phyloP scores from a whole-genome alignment of 352 stramenopile species.

The Ophiocytium majus region DNA sequence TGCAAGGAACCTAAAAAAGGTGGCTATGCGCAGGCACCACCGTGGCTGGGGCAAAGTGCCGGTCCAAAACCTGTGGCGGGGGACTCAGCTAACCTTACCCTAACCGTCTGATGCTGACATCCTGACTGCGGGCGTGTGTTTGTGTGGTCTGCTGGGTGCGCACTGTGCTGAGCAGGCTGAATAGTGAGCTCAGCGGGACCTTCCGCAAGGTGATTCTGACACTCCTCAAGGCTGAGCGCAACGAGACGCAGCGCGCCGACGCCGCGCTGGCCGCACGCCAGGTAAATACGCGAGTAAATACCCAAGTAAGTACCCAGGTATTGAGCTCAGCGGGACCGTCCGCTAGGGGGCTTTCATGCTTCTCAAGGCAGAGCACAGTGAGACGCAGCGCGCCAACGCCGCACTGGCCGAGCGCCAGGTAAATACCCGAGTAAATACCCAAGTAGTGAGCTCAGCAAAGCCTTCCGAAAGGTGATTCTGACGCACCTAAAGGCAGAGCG shows the following conservation, averaged over 20 bases:
- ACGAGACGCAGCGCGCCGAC: conserved; percentile 16
- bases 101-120: too few relatives aligned
- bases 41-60: too few relatives aligned
- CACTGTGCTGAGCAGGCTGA: conserved; percentile 49
- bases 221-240: conserved; percentile 38
- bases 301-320: too few relatives aligned
- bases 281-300: background rate
- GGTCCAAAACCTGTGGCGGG: too few relatives aligned
- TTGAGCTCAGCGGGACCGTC: conserved; percentile 40
- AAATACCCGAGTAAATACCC: too few relatives aligned
- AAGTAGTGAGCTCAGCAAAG: conserved; percentile 41
- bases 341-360: conserved; percentile 36
- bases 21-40: too few relatives aligned
- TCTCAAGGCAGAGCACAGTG: conserved; percentile 37
- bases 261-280: background rate
- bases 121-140: too few relatives aligned
- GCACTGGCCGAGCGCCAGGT: background rate
- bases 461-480: conserved; percentile 34
- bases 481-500: conserved; percentile 35
- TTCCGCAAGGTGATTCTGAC: conserved; percentile 36
- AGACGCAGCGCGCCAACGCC: background rate
- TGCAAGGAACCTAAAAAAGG: too few relatives aligned
- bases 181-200: conserved; percentile 46
- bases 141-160: too few relatives aligned
- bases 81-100: too few relatives aligned